These are phyloP conservation scores for Quercus ilex DNA, from an alignment of 306 rosid genomes.

Conservation along the genomic window DNA sequence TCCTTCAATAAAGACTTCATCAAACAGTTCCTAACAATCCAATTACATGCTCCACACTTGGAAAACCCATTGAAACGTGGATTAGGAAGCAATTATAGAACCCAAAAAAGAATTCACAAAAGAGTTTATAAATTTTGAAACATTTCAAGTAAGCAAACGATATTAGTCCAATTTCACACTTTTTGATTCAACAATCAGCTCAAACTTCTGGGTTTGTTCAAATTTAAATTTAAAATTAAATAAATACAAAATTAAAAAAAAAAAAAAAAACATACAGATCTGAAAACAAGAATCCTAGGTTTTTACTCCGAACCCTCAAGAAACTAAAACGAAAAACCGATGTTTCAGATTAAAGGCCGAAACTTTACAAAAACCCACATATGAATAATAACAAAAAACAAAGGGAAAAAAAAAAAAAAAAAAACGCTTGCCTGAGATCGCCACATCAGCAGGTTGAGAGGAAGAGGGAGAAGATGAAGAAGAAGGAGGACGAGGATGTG, in stretches of 20 bases:
- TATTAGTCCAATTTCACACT: background rate
- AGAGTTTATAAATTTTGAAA: background rate
- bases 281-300: background rate
- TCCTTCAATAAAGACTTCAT: background rate
- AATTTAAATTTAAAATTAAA: background rate
- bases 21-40: background rate
- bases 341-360: background rate
- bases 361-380: background rate
- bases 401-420: background rate
- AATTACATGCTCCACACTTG: background rate
- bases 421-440: slow-evolving; percentile 36
- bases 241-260: no score
- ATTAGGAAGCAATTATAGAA: background rate
- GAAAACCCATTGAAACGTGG: background rate
- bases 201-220: background rate
- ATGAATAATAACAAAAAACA: background rate
- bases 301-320: background rate
- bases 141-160: background rate
- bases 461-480: slow-evolving; percentile 10
- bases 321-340: background rate
- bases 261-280: background rate
- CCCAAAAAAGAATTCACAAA: no score
- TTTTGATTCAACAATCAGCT: background rate
- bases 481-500: slow-evolving; percentile 2
- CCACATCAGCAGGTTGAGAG: slow-evolving; percentile 18